phyloP scores from a whole-genome alignment of 345 rosid genomes.

The Iberis pinnata region DNA sequence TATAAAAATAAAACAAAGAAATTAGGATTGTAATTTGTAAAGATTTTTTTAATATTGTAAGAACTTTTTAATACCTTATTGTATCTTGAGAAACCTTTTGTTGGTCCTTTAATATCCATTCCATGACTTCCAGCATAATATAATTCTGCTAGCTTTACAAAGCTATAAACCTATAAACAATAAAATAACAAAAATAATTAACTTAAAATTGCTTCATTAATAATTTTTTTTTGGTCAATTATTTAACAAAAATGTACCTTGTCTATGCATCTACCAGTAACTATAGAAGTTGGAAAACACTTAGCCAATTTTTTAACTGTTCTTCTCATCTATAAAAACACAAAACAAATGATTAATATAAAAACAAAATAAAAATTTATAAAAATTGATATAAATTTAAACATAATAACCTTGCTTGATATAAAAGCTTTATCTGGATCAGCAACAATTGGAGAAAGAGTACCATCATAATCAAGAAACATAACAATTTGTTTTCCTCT shows the following conservation, averaged over 20 bases:
- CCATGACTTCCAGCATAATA: constrained; percentile 99
- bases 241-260: constrained; percentile 50
- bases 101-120: constrained; percentile 97
- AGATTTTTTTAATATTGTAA: background rate
- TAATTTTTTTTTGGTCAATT: background rate
- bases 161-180: constrained; percentile 58
- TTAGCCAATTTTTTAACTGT: constrained; percentile 58
- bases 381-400: background rate
- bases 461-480: constrained; percentile 95
- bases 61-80: constrained; percentile 35
- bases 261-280: constrained; percentile 90
- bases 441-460: constrained; percentile 88
- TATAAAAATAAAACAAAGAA: background rate
- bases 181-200: background rate
- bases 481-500: constrained; percentile 83
- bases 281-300: constrained; percentile 84
- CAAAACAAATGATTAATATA: background rate
- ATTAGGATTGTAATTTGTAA: constrained; percentile 23
- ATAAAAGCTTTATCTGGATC: constrained; percentile 94
- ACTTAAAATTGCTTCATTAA: background rate
- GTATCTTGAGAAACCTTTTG: constrained; percentile 42
- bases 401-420: constrained; percentile 53
- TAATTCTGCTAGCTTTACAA: constrained; percentile 70
- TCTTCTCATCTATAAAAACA: constrained; percentile 61
- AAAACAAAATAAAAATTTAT: no score